A percentile compares a stretch with the other conserved stretches of the same genome.
Conservation (phyloP, 441 rosid species). For the Erysimum pusillum region DNA sequence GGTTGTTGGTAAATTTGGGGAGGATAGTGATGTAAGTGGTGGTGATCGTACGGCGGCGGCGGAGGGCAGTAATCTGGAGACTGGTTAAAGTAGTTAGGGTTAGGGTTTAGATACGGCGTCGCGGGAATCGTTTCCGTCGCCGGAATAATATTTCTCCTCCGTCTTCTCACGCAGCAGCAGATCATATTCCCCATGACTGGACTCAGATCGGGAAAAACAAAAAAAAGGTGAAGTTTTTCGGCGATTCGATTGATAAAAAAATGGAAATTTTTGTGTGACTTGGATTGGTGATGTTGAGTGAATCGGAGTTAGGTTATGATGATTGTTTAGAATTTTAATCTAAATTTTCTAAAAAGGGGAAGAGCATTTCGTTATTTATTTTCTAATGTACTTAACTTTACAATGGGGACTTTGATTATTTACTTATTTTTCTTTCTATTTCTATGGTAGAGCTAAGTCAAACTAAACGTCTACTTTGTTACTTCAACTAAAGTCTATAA, state of each 20-base stretch:
- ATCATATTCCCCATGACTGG: constrained; percentile 47
- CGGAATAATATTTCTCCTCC: constrained; percentile 50
- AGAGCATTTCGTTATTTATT: too few relatives aligned
- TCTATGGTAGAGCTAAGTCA: too few relatives aligned
- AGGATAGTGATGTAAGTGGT: constrained; percentile 41
- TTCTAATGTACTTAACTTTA: too few relatives aligned
- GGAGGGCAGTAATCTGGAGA: constrained; percentile 66
- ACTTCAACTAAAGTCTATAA: too few relatives aligned
- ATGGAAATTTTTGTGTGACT: too few relatives aligned
- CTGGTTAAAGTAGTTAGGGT: constrained; percentile 63
- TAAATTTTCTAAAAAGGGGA: too few relatives aligned
- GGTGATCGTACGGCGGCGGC: constrained; percentile 70
- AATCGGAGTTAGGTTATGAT: not conserved
- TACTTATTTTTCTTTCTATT: too few relatives aligned
- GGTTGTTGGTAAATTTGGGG: constrained; percentile 1
- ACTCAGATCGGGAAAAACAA: not conserved
- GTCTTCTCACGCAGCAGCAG: constrained; percentile 56
- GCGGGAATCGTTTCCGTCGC: constrained; percentile 48
- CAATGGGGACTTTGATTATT: too few relatives aligned
- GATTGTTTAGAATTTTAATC: too few relatives aligned
- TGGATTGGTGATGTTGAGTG: not conserved
- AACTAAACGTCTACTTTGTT: too few relatives aligned
- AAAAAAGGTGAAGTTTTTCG: not conserved
- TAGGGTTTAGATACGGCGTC: constrained; percentile 66
- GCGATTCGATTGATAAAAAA: not conserved